These are phyloP conservation scores for Paspalum vaginatum DNA, from an alignment of 176 grass and related monocot species.

Conservation along the genomic window DNA sequence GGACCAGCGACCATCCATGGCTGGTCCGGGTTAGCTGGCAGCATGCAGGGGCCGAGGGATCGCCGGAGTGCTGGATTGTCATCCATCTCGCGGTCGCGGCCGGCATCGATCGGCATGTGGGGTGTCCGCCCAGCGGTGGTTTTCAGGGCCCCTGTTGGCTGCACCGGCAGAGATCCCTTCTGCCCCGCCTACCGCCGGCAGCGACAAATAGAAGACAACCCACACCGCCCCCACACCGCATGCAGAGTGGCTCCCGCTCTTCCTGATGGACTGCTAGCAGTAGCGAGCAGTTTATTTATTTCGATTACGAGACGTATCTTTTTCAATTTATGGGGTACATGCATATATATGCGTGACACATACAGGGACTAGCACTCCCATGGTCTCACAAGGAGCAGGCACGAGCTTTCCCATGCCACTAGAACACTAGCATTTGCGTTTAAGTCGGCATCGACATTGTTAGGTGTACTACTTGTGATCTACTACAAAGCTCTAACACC, in stretches of 20 bases:
- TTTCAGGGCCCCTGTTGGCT: constrained; percentile 53
- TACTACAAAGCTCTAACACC: neutral
- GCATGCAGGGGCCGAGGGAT: neutral
- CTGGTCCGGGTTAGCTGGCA: neutral
- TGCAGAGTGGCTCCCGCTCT: neutral
- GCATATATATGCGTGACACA: neutral
- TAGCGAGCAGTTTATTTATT: no score
- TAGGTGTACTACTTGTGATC: constrained; percentile 4
- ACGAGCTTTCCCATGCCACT: neutral
- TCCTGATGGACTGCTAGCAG: neutral
- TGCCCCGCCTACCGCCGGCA: constrained; percentile 56
- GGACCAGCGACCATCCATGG: neutral
- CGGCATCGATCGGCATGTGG: constrained; percentile 40
- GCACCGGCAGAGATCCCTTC: constrained; percentile 64
- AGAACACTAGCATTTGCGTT: neutral
- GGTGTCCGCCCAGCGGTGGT: constrained; percentile 29
- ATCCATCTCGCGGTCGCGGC: neutral
- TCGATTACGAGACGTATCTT: no score
- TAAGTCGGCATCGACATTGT: neutral
- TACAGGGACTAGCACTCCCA: neutral
- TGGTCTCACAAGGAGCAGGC: neutral
- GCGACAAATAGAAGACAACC: constrained; percentile 62
- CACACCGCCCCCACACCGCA: constrained; percentile 26
- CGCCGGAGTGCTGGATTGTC: neutral
- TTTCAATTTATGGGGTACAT: no score